A percentile compares a stretch with the other conserved stretches of the same genome.
Evolutionary conservation across 331 rosid genomes (phyloP).

Genomic region (Quercus lobata): DNA sequence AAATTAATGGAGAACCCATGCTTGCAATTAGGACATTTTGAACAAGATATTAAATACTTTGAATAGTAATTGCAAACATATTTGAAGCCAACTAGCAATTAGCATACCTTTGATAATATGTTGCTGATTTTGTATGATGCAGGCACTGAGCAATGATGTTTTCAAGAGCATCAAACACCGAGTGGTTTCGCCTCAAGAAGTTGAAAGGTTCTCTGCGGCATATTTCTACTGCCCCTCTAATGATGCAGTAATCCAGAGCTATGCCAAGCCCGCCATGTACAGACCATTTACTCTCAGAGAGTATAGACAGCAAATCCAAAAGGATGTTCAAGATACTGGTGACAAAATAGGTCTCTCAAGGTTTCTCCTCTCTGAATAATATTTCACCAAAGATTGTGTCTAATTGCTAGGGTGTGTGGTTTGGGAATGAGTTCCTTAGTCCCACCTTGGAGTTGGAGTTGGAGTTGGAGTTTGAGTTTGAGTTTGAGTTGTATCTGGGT

Average conservation of each 20-base stretch:
- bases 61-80: neutral
- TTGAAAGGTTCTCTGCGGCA: constrained; percentile 65
- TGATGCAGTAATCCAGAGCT: constrained; percentile 45
- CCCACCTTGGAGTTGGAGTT: too few species aligned
- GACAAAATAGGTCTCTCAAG: constrained; percentile 71
- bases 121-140: neutral
- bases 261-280: constrained; percentile 30
- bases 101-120: neutral
- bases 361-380: constrained; percentile 37
- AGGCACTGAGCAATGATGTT: constrained; percentile 74
- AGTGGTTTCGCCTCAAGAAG: constrained; percentile 39
- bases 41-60: neutral
- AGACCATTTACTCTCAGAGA: constrained; percentile 55
- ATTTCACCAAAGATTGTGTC: neutral
- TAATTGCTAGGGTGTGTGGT: too few species aligned
- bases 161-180: constrained; percentile 66
- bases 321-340: constrained; percentile 59
- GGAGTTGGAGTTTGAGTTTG: too few species aligned
- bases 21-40: neutral
- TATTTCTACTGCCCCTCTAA: constrained; percentile 60
- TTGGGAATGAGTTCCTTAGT: too few species aligned
- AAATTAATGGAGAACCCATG: neutral
- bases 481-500: too few species aligned
- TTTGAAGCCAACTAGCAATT: neutral
- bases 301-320: constrained; percentile 36